phyloP scores from a whole-genome alignment of 2,329 filamentous ascomycete species.

The Rhynchosporium agropyri region DNA sequence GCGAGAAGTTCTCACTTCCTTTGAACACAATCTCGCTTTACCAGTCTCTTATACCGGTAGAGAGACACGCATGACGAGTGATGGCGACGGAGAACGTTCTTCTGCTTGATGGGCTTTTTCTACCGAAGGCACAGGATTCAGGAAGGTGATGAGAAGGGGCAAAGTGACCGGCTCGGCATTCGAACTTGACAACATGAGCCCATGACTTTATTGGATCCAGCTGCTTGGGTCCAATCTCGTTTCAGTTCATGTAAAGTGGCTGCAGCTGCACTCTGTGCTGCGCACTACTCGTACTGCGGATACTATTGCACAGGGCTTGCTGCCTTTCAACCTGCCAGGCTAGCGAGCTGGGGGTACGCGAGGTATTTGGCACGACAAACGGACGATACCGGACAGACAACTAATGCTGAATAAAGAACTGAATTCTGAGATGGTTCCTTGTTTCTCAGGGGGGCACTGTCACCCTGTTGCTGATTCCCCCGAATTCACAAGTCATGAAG shows the following conservation, averaged over 20 bases:
- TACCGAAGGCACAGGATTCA: slow-evolving; percentile 7
- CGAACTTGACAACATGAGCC: neutral
- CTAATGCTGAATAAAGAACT: neutral
- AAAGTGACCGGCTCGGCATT: slow-evolving; percentile 3
- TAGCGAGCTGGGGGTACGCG: neutral
- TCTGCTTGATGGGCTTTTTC: neutral
- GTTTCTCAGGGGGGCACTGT: too few species aligned
- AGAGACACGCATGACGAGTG: neutral
- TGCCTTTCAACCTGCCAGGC: neutral
- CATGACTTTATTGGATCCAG: slow-evolving; percentile 2
- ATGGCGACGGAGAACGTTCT: neutral
- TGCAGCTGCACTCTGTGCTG: neutral
- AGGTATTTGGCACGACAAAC: slow-evolving; percentile 1
- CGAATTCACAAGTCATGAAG: neutral
- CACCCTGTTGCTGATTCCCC: too few species aligned
- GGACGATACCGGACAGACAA: neutral
- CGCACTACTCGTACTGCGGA: slow-evolving; percentile 1
- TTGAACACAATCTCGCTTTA: neutral
- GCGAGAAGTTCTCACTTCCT: neutral
- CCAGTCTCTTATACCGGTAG: neutral
- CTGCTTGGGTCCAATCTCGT: neutral
- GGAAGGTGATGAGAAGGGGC: slow-evolving; percentile 1
- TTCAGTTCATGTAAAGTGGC: neutral
- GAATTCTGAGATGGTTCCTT: too few species aligned
- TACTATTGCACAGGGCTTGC: too few species aligned